phyloP scores from a whole-genome alignment of 768 basidiomycete species.

The Lactarius quietus region DNA sequence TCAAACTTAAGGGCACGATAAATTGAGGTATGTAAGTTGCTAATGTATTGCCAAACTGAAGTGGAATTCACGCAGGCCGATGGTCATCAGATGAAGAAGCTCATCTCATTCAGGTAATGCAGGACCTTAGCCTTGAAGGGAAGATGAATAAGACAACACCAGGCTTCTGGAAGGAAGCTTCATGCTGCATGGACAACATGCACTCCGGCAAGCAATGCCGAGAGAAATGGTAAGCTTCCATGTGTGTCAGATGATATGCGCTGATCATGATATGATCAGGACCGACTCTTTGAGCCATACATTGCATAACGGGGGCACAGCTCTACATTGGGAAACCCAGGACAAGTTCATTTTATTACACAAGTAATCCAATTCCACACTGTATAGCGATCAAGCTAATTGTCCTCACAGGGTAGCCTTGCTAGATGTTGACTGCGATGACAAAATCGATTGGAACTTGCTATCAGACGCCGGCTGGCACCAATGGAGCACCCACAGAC shows the following conservation, averaged over 20 bases:
- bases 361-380: neutral
- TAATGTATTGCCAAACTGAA: neutral
- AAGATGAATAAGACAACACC: neutral
- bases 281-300: neutral
- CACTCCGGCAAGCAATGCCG: neutral
- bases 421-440: neutral
- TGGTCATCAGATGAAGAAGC: neutral
- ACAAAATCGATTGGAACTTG: neutral
- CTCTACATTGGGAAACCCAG: neutral
- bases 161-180: neutral
- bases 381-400: no score
- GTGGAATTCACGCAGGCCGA: neutral
- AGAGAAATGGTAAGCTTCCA: neutral
- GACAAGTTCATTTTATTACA: neutral
- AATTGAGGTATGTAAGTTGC: neutral
- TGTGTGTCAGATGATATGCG: neutral
- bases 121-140: neutral
- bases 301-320: neutral
- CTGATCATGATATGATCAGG: neutral
- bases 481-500: neutral
- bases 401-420: neutral
- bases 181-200: neutral
- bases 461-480: neutral
- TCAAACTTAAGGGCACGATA: neutral
- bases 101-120: neutral